Percentiles rank a stretch among this genome's conserved stretches.
Evolutionary conservation across 1,284 basidiomycete species (phyloP).

Genomic region (Cutaneotrichosporon sp.): DNA sequence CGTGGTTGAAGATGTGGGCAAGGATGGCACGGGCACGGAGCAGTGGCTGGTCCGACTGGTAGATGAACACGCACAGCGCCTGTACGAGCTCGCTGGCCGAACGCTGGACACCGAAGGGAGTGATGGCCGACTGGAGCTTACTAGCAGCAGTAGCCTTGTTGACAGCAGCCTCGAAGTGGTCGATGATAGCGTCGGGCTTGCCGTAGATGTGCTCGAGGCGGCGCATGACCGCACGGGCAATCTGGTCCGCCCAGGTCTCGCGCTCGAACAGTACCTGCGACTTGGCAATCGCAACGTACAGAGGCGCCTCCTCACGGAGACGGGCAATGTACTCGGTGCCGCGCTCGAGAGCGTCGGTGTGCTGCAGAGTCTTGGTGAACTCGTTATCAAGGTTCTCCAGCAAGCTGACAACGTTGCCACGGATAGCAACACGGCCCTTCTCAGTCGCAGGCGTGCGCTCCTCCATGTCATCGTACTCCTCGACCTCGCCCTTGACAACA

Average conservation of each 20-base stretch:
- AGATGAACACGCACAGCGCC: constrained; percentile 85
- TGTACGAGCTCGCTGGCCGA: constrained; percentile 70
- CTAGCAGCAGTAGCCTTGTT: constrained; percentile 53
- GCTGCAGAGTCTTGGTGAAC: constrained; percentile 96
- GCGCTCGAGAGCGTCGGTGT: constrained; percentile 85
- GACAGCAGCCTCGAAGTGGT: constrained; percentile 76
- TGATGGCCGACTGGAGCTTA: constrained; percentile 62
- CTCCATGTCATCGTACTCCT: constrained; percentile 87
- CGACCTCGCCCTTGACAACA: constrained; percentile 74
- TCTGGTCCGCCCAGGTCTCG: constrained; percentile 70
- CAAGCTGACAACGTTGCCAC: constrained; percentile 90
- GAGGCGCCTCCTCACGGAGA: constrained; percentile 88
- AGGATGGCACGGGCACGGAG: constrained; percentile 95
- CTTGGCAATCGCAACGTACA: constrained; percentile 90
- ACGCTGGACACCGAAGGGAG: constrained; percentile 61
- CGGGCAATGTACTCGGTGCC: constrained; percentile 97
- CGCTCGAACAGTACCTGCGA: constrained; percentile 89
- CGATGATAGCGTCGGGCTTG: constrained; percentile 93
- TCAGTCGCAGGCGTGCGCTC: constrained; percentile 71
- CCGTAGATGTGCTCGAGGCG: constrained; percentile 97
- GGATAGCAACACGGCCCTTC: constrained; percentile 58
- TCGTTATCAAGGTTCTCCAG: constrained; percentile 97
- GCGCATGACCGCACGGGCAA: constrained; percentile 86
- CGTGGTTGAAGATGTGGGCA: constrained; percentile 95
- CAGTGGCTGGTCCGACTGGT: constrained; percentile 85